Percentiles rank a stretch among this genome's conserved stretches.
Evolutionary conservation across 345 rosid species (phyloP).

Genomic region (Noccaea caerulescens): DNA sequence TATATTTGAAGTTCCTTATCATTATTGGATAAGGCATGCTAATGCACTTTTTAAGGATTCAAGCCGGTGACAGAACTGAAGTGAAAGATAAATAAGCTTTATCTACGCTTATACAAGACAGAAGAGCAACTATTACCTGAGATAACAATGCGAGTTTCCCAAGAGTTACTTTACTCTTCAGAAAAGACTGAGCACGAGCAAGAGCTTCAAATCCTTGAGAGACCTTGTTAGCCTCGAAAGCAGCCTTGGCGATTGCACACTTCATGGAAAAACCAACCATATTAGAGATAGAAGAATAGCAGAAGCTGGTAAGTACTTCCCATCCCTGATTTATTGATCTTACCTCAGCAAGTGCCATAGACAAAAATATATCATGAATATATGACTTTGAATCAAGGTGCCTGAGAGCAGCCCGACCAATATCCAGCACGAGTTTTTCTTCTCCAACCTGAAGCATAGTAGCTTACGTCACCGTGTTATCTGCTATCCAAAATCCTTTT

Average conservation of each 20-base stretch:
- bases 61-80: slow-evolving; percentile 23
- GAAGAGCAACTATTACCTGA: slow-evolving; percentile 56
- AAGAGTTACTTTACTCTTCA: slow-evolving; percentile 82
- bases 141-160: slow-evolving; percentile 72
- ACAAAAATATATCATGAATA: slow-evolving; percentile 79
- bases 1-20: slow-evolving; percentile 11
- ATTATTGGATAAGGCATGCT: slow-evolving; percentile 16
- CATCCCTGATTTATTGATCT: slow-evolving; percentile 46
- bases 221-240: slow-evolving; percentile 83
- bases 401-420: slow-evolving; percentile 82
- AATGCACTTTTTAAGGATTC: slow-evolving; percentile 7
- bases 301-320: slow-evolving; percentile 44
- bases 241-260: slow-evolving; percentile 91
- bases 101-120: slow-evolving; percentile 17
- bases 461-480: slow-evolving; percentile 38
- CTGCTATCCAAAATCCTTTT: slow-evolving; percentile 23
- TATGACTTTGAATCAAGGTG: slow-evolving; percentile 77
- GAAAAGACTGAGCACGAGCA: slow-evolving; percentile 88
- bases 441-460: slow-evolving; percentile 73
- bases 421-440: slow-evolving; percentile 75
- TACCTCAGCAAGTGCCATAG: slow-evolving; percentile 98
- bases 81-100: slow-evolving; percentile 11
- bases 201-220: slow-evolving; percentile 98
- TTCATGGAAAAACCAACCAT: slow-evolving; percentile 71
- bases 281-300: slow-evolving; percentile 61